A percentile compares a stretch with the other conserved stretches of the same genome.
phyloP scores from a whole-genome alignment of 352 stramenopile genomes.

The Thraustochytrium sp. region DNA sequence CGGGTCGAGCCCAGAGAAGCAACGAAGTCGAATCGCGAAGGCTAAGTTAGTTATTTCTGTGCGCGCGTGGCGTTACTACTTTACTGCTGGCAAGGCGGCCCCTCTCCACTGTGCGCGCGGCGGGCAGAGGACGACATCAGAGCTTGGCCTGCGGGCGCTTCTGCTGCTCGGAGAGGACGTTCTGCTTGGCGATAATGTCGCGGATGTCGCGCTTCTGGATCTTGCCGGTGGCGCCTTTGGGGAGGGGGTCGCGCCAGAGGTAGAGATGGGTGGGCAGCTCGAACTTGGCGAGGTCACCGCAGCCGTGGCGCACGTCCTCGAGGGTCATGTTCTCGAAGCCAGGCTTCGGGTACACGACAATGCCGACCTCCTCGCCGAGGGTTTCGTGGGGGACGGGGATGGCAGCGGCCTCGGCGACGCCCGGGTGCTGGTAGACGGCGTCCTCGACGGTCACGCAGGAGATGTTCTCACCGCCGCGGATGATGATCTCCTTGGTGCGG shows the following conservation, averaged over 20 bases:
- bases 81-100: no score
- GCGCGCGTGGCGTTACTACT: no score
- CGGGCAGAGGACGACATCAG: no score
- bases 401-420: slow-evolving; percentile 45
- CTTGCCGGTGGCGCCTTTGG: slow-evolving; percentile 23
- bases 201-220: slow-evolving; percentile 35
- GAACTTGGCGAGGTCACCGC: slow-evolving; percentile 13
- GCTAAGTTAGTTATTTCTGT: no score
- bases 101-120: no score
- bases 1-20: no score
- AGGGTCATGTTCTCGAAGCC: neutral
- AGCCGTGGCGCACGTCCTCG: neutral
- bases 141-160: no score
- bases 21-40: no score
- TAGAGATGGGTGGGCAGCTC: slow-evolving; percentile 18
- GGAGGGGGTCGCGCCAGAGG: slow-evolving; percentile 1
- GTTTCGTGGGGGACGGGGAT: slow-evolving; percentile 41
- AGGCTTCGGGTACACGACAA: slow-evolving; percentile 1
- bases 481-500: slow-evolving; percentile 50
- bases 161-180: slow-evolving; percentile 14
- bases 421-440: neutral
- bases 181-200: neutral
- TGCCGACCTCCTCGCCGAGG: slow-evolving; percentile 29
- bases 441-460: slow-evolving; percentile 45
- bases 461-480: slow-evolving; percentile 52